Evolutionary conservation across 2,329 filamentous ascomycete species (phyloP), one percentile per base, ranked within the genome.

Genomic region (Fusarium goolgardi): DNA sequence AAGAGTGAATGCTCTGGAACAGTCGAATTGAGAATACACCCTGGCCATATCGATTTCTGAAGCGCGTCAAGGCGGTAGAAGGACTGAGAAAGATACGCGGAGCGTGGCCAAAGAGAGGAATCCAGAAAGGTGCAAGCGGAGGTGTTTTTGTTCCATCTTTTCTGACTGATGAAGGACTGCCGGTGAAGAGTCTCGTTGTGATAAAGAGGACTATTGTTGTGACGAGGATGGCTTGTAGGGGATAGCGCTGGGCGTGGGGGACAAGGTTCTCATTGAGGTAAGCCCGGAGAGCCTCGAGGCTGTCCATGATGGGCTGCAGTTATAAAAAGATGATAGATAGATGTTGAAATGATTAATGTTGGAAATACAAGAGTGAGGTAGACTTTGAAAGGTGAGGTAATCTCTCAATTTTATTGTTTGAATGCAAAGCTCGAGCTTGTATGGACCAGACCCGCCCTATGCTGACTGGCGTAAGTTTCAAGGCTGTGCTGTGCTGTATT

Each of bases 91-190:
- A 62, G 61, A 81, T 71, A 40, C 76, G 76, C 2, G 77, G 76
- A 15, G 74, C 68, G 43, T 81, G 79, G 16, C 78, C 78, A 7
- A 81, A 39, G 16, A 76, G 71, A 1, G 79, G 79, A 3, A 81
- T 47, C 76, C 77, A 80, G 51, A 76, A 79, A 4, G 76, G 74
- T 3, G 76, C 77, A 47, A 67, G 63, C 8, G 73, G 70, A 13
- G 76, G 75, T 11, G 51, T 65, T 34, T 57, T 70, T 31, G 63
- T 63, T 18, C 67, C 63, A 62, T 71, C 58, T 31, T 62, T 59
- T 29, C 41, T 31, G 31, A 47, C 45, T 40, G 63, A 91, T 84
- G 88, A 66, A 25, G 71, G 47, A 23, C 52, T 45, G 25, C 67
- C 67, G 4, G 68, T 63, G 55, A 76, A 57, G 25, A 72, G 55